Evolutionary conservation across 208 protist genomes (phyloP).

Genomic region (Angomonas deanei): DNA sequence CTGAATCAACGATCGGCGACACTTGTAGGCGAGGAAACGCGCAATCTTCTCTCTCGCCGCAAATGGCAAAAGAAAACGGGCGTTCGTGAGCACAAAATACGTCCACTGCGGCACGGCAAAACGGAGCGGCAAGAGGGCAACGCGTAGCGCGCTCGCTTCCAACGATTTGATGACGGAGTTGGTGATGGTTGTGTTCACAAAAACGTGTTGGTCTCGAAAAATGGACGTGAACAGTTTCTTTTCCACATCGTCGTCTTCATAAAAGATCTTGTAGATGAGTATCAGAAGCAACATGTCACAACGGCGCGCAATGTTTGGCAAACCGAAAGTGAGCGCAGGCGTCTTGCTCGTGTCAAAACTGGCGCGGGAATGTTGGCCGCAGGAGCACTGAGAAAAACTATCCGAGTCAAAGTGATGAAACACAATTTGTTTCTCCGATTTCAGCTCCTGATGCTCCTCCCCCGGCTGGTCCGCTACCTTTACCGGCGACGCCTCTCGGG

Average conservation of each 20-base stretch:
- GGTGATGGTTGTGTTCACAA: constrained; percentile 55
- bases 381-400: constrained; percentile 33
- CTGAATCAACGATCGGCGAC: constrained; percentile 53
- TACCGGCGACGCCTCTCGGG: neutral
- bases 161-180: constrained; percentile 52
- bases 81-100: constrained; percentile 68
- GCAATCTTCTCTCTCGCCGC: constrained; percentile 49
- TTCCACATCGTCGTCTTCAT: constrained; percentile 13
- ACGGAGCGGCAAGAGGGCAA: constrained; percentile 59
- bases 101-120: constrained; percentile 80
- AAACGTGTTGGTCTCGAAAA: constrained; percentile 20
- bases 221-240: constrained; percentile 13
- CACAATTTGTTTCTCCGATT: constrained; percentile 26
- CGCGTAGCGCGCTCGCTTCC: constrained; percentile 70
- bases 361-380: constrained; percentile 33
- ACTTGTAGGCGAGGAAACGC: constrained; percentile 76
- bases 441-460: neutral
- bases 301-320: constrained; percentile 36
- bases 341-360: constrained; percentile 41
- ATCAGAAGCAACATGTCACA: constrained; percentile 72
- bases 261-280: constrained; percentile 40
- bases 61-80: constrained; percentile 59
- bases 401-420: constrained; percentile 83
- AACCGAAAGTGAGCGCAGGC: constrained; percentile 32
- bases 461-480: neutral